These are phyloP conservation scores for Beauveria asiatica DNA, from an alignment of 2,329 filamentous ascomycete species.

Conservation along the genomic window DNA sequence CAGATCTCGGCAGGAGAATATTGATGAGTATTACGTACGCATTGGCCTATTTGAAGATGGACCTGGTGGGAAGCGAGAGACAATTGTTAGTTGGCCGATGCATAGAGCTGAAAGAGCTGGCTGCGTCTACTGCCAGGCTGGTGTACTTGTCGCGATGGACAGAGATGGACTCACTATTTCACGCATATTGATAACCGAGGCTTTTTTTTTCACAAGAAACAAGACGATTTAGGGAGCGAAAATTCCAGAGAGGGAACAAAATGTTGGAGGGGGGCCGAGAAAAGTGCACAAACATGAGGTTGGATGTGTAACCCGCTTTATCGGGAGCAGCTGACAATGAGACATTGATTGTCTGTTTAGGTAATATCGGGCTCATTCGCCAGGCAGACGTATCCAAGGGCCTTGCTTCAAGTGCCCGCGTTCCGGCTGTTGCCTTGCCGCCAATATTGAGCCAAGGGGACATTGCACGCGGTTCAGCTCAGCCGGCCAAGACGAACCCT, in stretches of 20 bases:
- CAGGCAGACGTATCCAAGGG: background rate
- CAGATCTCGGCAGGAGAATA: background rate
- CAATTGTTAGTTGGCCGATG: background rate
- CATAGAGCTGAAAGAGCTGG: background rate
- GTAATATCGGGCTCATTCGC: background rate
- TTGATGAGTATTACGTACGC: background rate
- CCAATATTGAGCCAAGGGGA: background rate
- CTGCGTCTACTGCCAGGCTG: background rate
- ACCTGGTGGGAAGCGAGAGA: background rate
- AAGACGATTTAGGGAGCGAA: background rate
- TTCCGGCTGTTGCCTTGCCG: background rate
- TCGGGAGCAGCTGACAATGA: background rate
- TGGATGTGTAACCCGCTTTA: background rate
- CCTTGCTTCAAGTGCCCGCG: background rate
- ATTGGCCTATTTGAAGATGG: background rate
- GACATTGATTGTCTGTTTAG: background rate
- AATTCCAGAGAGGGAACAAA: background rate
- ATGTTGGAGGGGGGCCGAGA: background rate
- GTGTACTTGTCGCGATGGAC: background rate
- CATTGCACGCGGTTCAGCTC: background rate
- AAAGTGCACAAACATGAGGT: background rate
- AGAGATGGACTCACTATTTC: background rate
- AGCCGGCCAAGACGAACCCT: background rate
- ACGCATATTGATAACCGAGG: background rate
- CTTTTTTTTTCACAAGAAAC: too few species aligned